These are phyloP conservation scores for Rhinocladiella similis DNA, from an alignment of 2,329 filamentous ascomycete genomes.

Conservation along the genomic window DNA sequence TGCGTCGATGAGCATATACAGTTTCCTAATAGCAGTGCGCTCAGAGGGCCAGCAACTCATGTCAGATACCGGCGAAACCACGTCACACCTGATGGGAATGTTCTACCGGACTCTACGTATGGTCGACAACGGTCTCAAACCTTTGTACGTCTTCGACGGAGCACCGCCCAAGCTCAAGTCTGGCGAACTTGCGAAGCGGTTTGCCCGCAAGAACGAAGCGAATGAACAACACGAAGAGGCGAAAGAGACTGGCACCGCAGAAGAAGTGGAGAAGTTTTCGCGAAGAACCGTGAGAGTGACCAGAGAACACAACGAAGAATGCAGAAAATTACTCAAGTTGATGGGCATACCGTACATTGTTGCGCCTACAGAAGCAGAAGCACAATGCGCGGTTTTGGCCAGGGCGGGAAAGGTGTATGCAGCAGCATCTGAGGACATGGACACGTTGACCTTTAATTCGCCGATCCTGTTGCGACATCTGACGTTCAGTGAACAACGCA, in stretches of 20 bases:
- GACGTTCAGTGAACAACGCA: conserved; percentile 95
- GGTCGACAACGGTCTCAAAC: conserved; percentile 98
- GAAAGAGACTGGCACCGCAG: conserved; percentile 92
- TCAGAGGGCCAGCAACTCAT: conserved; percentile 95
- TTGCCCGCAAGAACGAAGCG: conserved; percentile 91
- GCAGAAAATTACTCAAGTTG: conserved; percentile 82
- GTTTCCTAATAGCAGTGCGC: conserved; percentile 94
- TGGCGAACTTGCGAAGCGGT: conserved; percentile 92
- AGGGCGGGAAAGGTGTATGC: conserved; percentile 92
- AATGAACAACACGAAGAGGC: conserved; percentile 89
- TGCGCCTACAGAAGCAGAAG: conserved; percentile 94
- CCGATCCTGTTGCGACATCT: conserved; percentile 89
- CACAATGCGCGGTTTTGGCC: conserved; percentile 89
- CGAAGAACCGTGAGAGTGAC: conserved; percentile 90
- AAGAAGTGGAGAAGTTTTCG: conserved; percentile 98
- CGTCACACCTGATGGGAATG: conserved; percentile 98
- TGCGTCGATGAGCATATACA: conserved; percentile 93
- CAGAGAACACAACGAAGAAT: conserved; percentile 94
- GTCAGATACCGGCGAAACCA: conserved; percentile 93
- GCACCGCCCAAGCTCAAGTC: conserved; percentile 97
- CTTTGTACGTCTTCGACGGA: conserved; percentile 96
- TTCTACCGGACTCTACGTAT: conserved; percentile 98
- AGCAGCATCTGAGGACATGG: conserved; percentile 97
- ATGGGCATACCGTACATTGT: conserved; percentile 97
- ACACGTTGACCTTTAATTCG: conserved; percentile 91